A percentile compares a stretch with the other conserved stretches of the same genome.
These are phyloP conservation scores for Rugonectria rugulosa DNA, from an alignment of 2,329 filamentous ascomycete genomes.

Conservation along the genomic window DNA sequence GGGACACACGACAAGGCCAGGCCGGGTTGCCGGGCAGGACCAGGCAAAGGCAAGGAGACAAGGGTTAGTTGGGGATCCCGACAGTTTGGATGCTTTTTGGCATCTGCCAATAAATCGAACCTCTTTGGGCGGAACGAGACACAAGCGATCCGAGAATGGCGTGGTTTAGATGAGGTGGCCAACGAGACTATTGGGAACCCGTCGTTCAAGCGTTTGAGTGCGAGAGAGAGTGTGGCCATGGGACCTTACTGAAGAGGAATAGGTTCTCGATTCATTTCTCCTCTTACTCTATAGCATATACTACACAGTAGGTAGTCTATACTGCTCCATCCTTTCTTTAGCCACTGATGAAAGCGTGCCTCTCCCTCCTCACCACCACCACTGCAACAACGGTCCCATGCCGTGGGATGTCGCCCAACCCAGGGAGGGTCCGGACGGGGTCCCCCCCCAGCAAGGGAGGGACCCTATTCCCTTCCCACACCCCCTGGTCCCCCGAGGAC, in stretches of 20 bases:
- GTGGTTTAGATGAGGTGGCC: constrained; percentile 6
- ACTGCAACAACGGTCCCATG: no score
- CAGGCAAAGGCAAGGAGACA: not conserved
- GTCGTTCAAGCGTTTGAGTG: not conserved
- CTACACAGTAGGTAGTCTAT: no score
- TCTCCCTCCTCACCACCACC: no score
- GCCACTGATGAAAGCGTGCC: no score
- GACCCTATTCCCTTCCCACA: not conserved
- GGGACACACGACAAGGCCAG: not conserved
- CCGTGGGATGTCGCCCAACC: no score
- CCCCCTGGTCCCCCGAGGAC: not conserved
- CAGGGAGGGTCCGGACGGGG: no score
- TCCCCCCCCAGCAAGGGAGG: not conserved
- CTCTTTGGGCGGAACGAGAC: constrained; percentile 9
- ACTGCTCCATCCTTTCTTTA: no score
- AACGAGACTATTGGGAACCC: no score
- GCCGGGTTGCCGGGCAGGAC: no score
- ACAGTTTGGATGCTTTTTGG: constrained; percentile 19
- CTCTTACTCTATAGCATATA: no score
- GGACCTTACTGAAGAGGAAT: no score
- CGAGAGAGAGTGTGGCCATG: not conserved
- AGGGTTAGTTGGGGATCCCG: constrained; percentile 12
- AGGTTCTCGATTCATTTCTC: no score
- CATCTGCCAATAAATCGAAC: constrained; percentile 20
- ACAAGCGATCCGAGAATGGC: constrained; percentile 13